Conservation (phyloP, 1,139 yeast species). For the Geotrichum phurueaensis region DNA sequence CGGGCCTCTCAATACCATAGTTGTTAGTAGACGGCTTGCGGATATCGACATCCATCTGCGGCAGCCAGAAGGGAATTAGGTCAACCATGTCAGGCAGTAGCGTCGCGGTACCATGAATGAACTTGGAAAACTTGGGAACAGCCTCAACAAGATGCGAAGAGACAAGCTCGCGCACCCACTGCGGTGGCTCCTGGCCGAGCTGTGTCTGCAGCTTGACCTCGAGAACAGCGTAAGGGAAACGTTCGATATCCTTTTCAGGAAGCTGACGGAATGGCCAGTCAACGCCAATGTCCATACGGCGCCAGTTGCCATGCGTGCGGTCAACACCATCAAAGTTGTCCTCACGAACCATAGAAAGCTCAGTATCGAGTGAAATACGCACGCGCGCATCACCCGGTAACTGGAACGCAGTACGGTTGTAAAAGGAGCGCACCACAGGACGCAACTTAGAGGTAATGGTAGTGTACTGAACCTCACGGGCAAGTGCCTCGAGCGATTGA, state of each 20-base stretch:
- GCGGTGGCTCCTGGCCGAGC: conserved; percentile 97
- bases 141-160: conserved; percentile 93
- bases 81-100: conserved; percentile 75
- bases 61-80: conserved; percentile 91
- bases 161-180: conserved; percentile 90
- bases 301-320: conserved; percentile 90
- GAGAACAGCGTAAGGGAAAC: conserved; percentile 94
- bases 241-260: conserved; percentile 74
- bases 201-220: conserved; percentile 97
- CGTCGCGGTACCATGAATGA: conserved; percentile 91
- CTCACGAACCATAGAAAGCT: conserved; percentile 91
- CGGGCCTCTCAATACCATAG: conserved; percentile 58
- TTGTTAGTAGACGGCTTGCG: conserved; percentile 75
- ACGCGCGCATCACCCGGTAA: conserved; percentile 98
- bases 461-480: conserved; percentile 87
- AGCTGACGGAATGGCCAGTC: conserved; percentile 90
- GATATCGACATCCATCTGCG: conserved; percentile 96
- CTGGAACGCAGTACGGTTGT: conserved; percentile 97
- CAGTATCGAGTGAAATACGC: conserved; percentile 94
- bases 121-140: conserved; percentile 94
- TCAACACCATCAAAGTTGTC: conserved; percentile 91
- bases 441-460: conserved; percentile 75
- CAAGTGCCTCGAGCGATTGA: conserved; percentile 84
- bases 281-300: conserved; percentile 96
- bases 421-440: conserved; percentile 93